A percentile compares a stretch with the other conserved stretches of the same genome.
Conservation (phyloP, 2,329 filamentous ascomycete genomes). For the Calycina herbarum region DNA sequence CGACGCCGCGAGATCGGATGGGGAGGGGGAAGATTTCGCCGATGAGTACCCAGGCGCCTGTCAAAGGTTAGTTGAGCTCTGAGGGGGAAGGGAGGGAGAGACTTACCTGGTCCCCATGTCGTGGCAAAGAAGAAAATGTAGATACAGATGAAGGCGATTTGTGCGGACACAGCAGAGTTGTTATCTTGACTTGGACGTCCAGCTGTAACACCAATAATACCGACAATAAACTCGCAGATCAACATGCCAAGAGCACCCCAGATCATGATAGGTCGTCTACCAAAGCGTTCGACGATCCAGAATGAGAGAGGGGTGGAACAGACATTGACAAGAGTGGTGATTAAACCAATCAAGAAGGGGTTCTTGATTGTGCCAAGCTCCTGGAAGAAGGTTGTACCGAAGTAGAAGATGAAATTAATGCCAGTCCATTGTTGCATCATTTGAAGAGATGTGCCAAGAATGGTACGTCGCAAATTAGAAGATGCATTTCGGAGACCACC, state of each 20-base stretch:
- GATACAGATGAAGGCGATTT: conserved; percentile 87
- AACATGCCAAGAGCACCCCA: conserved; percentile 80
- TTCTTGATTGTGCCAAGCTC: conserved; percentile 73
- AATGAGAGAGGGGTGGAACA: conserved; percentile 83
- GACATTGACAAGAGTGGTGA: conserved; percentile 88
- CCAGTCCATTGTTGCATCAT: conserved; percentile 78
- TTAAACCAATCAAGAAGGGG: conserved; percentile 78
- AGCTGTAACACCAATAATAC: conserved; percentile 67
- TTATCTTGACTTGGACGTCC: conserved; percentile 57
- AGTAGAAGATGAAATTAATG: conserved; percentile 93
- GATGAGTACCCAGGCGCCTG: conserved; percentile 71
- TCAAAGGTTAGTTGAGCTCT: conserved; percentile 9
- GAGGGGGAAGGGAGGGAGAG: conserved; percentile 42
- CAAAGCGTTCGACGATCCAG: conserved; percentile 79
- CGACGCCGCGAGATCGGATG: conserved; percentile 85
- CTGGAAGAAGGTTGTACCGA: conserved; percentile 81
- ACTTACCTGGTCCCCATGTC: conserved; percentile 71
- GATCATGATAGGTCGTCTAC: conserved; percentile 78
- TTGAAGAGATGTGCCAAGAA: conserved; percentile 71
- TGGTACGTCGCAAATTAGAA: conserved; percentile 69
- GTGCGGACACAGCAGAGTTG: conserved; percentile 57
- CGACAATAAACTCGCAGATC: conserved; percentile 82
- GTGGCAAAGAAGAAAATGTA: conserved; percentile 92
- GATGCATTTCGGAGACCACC: conserved; percentile 63
- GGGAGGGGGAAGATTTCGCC: conserved; percentile 89